Base-by-base conservation (phyloP, 2,329 filamentous ascomycete species). In the Hypoxylon sp. region DNA sequence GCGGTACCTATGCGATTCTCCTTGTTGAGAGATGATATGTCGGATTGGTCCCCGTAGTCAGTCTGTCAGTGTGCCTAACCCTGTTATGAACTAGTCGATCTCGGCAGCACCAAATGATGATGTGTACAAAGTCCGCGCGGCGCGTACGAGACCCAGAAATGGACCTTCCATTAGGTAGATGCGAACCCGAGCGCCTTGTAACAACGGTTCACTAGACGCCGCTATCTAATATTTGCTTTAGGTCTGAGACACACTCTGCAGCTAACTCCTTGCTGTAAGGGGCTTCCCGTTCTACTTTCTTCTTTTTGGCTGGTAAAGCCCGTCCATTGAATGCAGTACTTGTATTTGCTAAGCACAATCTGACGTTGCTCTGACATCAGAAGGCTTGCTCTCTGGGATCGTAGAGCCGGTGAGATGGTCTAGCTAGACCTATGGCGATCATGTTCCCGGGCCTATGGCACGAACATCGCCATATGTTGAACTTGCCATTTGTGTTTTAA, bases 21-120 rank as follows among this genome's bases (percentile, higher is more conserved):
- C 30, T 57, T 33, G 63, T 62, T 57, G 57, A 62, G 52, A 61
- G 52, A 61, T 58, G 58, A 69, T 61, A 69, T 46, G 53, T 64
- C 57, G 38, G 46, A 59, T 56, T 68, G 60, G 62, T 61, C 22
- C 40, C 52, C 22, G n/a, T n/a, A n/a, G n/a, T n/a, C n/a, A n/a
- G n/a, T n/a, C 32, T 40, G 68, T 36, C 36, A 11, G 36, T 48
- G 28, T 40, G 16, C 16, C 16, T 54, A 52, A 32, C 38, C 40
- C 28, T 36, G 28, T 40, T 40, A 66, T 46, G 26, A 57, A 44
- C 28, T 55, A 61, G 62, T 63, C 22, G 36, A 48, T 45, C 62
- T 65, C n/a, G 59, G 57, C 26, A 46, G 59, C 56, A 56, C 55
- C 46, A 50, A 68, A 50, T 61, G 45, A 61, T 48, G 52, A 55